Base-by-base conservation (phyloP, 139 green algal genomes). In the Chlamydomonas sphaeroides region DNA sequence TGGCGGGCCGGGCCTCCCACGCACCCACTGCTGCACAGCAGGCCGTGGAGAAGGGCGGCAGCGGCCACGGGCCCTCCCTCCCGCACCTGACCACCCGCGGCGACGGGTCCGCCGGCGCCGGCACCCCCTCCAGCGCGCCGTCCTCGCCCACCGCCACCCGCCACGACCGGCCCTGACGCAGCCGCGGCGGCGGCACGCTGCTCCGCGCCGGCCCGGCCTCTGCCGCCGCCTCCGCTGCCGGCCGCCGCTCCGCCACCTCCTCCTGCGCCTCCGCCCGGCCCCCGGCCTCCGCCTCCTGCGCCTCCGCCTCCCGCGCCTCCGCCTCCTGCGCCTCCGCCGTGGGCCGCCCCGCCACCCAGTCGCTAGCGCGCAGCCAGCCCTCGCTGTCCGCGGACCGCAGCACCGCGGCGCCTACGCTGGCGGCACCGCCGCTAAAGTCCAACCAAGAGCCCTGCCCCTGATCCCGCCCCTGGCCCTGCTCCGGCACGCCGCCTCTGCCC, bases 61-160 rank as follows among this genome's bases (percentile, higher is more conserved):
- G 26, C 30, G 6, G 26, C 59, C 59, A 17, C 28, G 3, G 28
- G 30, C 42, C 68, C 42, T 2, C 28, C 2, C 1, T 6, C 42
- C 68, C 78, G 3, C 23, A 83, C 76, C 76, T 83, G 59, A 30
- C 17, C 15, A 80, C 51, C 18, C 32, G 26, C 10, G 49, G 70
- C 26, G 62, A 63, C n/a, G 70, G 69, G 2, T 74, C 68, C 10
- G 33, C 0, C 6, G 87, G 83, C 51, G 28, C 32, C 32, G 38
- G 11, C 23, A 80, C 51, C 25, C 79, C 87, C 45, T 65, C 75
- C 70, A 91, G 28, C 42, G 74, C 62, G 20, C 88, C 88, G 33
- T 87, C 80, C 42, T 30, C 68, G 1, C 73, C 73, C 36, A 89
- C 35, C 45, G 51, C 59, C 49, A 90, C 84, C 41, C 53, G 53